phyloP scores from a whole-genome alignment of 352 stramenopile genomes.

The Globisporangium spinosum region DNA sequence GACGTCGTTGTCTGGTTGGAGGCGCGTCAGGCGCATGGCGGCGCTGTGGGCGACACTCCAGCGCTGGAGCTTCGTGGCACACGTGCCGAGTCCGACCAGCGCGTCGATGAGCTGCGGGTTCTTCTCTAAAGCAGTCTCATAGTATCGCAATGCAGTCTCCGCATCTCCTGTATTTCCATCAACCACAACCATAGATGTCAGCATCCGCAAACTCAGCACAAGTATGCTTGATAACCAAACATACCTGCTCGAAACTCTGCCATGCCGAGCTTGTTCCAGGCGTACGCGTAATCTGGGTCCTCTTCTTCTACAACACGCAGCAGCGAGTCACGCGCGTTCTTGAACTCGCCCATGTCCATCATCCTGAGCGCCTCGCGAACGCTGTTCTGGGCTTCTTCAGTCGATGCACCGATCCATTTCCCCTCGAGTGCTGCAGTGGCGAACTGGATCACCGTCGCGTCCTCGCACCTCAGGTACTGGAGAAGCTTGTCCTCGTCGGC shows the following conservation, averaged over 20 bases:
- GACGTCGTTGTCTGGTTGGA: constrained; percentile 68
- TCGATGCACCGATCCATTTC: constrained; percentile 64
- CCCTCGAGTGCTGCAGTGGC: constrained; percentile 65
- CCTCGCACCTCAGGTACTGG: constrained; percentile 58
- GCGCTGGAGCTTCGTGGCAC: constrained; percentile 57
- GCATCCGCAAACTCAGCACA: not conserved
- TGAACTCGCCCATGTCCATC: constrained; percentile 39
- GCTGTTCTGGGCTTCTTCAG: constrained; percentile 31
- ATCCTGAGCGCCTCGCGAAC: constrained; percentile 42
- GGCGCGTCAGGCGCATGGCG: constrained; percentile 44
- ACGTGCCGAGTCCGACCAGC: constrained; percentile 69
- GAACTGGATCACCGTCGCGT: constrained; percentile 71
- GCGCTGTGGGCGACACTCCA: constrained; percentile 60
- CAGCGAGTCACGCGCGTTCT: constrained; percentile 41
- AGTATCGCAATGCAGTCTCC: constrained; percentile 45
- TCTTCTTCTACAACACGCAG: constrained; percentile 36
- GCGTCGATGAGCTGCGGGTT: constrained; percentile 75
- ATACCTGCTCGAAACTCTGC: constrained; percentile 55
- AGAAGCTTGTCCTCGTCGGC: constrained; percentile 63
- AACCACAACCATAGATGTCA: not conserved
- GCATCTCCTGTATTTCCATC: constrained; percentile 35
- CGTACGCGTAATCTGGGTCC: constrained; percentile 58
- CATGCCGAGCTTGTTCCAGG: constrained; percentile 73
- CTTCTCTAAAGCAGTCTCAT: constrained; percentile 53
- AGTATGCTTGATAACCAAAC: constrained; percentile 3